phyloP scores from a whole-genome alignment of 2,329 filamentous ascomycete genomes.

The Alternaria novae-zelandiae region DNA sequence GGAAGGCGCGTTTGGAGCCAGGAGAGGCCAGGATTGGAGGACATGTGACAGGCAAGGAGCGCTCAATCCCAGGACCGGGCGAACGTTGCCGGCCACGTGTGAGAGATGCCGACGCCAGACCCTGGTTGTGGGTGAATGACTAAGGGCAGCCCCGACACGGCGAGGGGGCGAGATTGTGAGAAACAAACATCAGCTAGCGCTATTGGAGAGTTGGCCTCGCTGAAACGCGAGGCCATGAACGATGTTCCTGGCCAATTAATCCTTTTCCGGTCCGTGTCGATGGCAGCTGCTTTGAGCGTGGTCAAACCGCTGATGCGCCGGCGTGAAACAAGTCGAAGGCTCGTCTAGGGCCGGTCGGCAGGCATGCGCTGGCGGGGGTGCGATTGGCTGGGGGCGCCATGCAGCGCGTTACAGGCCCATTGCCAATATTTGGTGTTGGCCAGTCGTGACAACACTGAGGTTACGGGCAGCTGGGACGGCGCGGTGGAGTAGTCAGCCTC shows the following conservation, averaged over 20 bases:
- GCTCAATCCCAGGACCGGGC: not conserved
- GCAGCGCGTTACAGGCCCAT: constrained; percentile 20
- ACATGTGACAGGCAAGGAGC: not conserved
- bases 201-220: not conserved
- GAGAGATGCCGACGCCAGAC: constrained; percentile 1
- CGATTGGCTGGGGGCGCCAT: constrained; percentile 33
- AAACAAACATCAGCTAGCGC: constrained; percentile 3
- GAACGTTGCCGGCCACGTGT: constrained; percentile 21
- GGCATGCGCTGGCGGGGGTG: constrained; percentile 15
- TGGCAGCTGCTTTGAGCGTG: constrained; percentile 29
- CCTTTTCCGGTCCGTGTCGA: constrained; percentile 4
- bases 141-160: not conserved
- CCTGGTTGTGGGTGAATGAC: not conserved
- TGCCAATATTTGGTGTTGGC: not conserved
- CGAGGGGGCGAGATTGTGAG: not conserved
- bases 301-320: constrained; percentile 35
- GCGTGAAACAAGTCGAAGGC: constrained; percentile 38
- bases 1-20: not conserved
- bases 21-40: not conserved
- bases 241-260: constrained; percentile 21
- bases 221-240: constrained; percentile 30
- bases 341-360: constrained; percentile 23
- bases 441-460: not conserved
- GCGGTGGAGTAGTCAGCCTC: constrained; percentile 7
- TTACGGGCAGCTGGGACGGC: constrained; percentile 4